A percentile compares a stretch with the other conserved stretches of the same genome.
phyloP scores from a whole-genome alignment of 2,329 filamentous ascomycete species.

The Cytospora paraplurivora region DNA sequence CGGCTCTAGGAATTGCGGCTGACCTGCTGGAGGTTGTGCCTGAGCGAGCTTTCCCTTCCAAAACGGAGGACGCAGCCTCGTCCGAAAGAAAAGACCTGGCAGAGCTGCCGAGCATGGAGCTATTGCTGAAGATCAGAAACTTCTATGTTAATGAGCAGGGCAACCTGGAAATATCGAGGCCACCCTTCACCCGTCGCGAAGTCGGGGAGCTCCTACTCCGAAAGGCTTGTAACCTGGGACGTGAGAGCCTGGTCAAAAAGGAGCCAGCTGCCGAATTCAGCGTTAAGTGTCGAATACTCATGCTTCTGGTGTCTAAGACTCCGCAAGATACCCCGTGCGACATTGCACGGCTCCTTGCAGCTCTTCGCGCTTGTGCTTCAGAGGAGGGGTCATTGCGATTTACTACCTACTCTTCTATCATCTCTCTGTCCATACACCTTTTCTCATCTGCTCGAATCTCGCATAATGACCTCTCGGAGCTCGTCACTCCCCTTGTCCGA shows the following conservation, averaged over 20 bases:
- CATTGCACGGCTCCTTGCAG: slow-evolving; percentile 50
- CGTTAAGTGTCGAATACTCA: slow-evolving; percentile 60
- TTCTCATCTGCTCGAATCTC: slow-evolving; percentile 56
- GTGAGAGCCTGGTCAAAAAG: slow-evolving; percentile 47
- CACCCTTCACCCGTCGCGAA: slow-evolving; percentile 59
- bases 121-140: slow-evolving; percentile 61
- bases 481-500: slow-evolving; percentile 69
- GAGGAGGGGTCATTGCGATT: slow-evolving; percentile 48
- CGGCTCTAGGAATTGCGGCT: slow-evolving; percentile 52
- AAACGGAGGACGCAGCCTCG: slow-evolving; percentile 23
- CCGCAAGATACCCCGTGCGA: slow-evolving; percentile 49
- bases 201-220: slow-evolving; percentile 65
- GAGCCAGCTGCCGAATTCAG: slow-evolving; percentile 52
- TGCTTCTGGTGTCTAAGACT: slow-evolving; percentile 58
- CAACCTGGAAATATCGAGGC: slow-evolving; percentile 62
- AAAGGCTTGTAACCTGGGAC: slow-evolving; percentile 57
- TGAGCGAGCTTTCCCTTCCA: slow-evolving; percentile 58
- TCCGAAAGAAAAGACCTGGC: slow-evolving; percentile 35
- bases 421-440: slow-evolving; percentile 60
- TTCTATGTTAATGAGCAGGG: slow-evolving; percentile 74
- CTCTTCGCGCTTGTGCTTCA: slow-evolving; percentile 53
- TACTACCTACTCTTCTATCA: slow-evolving; percentile 58
- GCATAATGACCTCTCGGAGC: slow-evolving; percentile 54
- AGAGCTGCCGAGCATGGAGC: slow-evolving; percentile 48
- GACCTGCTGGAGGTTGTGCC: slow-evolving; percentile 66